Evolutionary conservation across 805 yeast species (phyloP), one percentile per base, ranked within the genome.

Genomic region (Brettanomyces nanus): DNA sequence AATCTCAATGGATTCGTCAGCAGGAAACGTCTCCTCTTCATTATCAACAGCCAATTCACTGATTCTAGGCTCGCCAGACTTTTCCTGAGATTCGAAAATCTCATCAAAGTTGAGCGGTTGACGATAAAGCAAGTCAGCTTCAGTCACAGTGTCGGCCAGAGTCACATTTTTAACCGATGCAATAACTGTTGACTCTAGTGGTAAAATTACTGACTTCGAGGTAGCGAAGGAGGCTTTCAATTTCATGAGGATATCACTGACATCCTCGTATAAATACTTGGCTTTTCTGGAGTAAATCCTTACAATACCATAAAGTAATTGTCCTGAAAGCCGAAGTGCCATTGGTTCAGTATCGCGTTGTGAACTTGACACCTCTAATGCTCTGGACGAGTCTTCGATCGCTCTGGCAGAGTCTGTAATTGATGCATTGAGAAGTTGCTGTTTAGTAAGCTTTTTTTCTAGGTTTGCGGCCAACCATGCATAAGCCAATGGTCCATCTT

Each of bases 401-500:
- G 84, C 86, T 43, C 69, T 65, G 21, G 81, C 73, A 14, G 89
- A 80, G 42, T 77, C 71, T 11, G 72, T 54, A 41, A 89, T 78
- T 48, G 83, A 74, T 11, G 95, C 80, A 48, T 73, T 78, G 35
- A 85, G 64, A 32, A 80, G 66, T 53, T 84, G 90, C 37, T 74
- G 75, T 49, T 81, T 80, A 31, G 87, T 71, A 25, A 85, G 70
- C 47, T 79, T 80, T 49, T 77, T 75, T 48, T 87, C 95, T 60
- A 87, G 71, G 54, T 85, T 87, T 17, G 95, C 90, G 7, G 96
- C 96, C 33, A 87, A 67, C 96, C 96, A 87, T 6, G 86, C 87
- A 46, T 80, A 84, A 3, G 94, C 95, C 43, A 87, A 65, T 1
- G 95, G 95, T 3, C 95, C 94, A 53, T 79, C 79, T 43, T 75